Evolutionary conservation across 352 stramenopile genomes (phyloP), one percentile per base, ranked within the genome.

Genomic region (Phytophthora macrochlamydospora): DNA sequence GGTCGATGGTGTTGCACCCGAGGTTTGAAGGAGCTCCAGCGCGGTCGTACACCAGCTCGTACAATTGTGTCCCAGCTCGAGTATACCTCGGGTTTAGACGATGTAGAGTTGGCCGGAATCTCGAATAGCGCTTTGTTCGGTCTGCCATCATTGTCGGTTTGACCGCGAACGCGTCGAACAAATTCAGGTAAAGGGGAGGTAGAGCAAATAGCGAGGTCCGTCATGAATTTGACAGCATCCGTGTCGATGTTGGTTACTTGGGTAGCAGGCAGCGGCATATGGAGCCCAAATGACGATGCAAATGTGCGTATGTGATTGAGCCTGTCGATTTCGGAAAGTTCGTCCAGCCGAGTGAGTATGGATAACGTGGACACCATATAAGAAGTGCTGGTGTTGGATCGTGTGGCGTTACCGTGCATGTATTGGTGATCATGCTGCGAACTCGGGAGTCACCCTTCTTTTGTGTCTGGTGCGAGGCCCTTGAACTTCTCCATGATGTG

Each of bases 401-500:
- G 18, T 24, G 8, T n/a, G 4, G 40, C 12, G 8, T 14, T 8
- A 46, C 5, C 40, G 6, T 1, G 9, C 40, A 28, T 13, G 14
- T 24, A 13, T 24, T 13, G 40, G 40, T 28, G 9, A 46, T n/a
- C 6, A 18, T 51, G 12, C n/a, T 33, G n/a, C 31, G 18, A 51
- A 6, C n/a, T 51, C 4, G n/a, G 31, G 45, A 32, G 31, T 24
- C 18, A 24, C 18, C 0, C 18, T 24, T 24, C 18, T 24, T 24
- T 24, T 24, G 18, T 12, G 33, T 14, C 35, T 40, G 35, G 35
- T 6, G 35, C 48, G 1, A 11, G 13, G 28, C 32, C 24, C 14
- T 49, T 42, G 28, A 14, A 24, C 2, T 3, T 24, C 33, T 67
- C 60, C 18, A 24, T 33, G 35, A 52, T 61, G 31, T 53, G 56